Evolutionary conservation across 176 grass and related monocot species (phyloP).

Genomic region (Oryza australiensis): DNA sequence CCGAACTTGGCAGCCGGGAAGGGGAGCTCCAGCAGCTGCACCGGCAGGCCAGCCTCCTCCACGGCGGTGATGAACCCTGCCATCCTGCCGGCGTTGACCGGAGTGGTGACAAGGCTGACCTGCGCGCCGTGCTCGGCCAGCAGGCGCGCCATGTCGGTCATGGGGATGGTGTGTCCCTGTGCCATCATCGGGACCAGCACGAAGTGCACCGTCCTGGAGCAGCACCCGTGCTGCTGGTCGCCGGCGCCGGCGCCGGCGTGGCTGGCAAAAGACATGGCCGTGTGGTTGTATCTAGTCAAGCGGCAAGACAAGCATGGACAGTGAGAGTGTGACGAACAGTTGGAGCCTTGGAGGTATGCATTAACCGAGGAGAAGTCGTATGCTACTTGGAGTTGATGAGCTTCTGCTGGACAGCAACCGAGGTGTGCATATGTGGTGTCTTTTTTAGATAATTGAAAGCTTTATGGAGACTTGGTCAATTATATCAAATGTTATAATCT

Average conservation of each 20-base stretch:
- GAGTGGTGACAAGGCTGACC: conserved; percentile 69
- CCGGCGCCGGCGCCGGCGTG: background rate
- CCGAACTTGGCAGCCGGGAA: conserved; percentile 55
- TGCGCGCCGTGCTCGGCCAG: conserved; percentile 52
- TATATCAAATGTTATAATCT: no score
- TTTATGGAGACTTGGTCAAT: no score
- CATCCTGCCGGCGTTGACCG: conserved; percentile 53
- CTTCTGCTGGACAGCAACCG: no score
- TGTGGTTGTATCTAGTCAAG: no score
- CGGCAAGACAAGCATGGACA: no score
- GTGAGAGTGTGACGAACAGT: no score
- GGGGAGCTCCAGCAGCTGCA: conserved; percentile 47
- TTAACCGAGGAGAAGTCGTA: no score
- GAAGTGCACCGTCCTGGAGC: conserved; percentile 31
- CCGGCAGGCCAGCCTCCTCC: conserved; percentile 8
- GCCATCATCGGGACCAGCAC: conserved; percentile 60
- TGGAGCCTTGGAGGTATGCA: no score
- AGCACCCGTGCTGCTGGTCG: background rate
- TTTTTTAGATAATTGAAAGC: no score
- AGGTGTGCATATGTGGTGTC: no score
- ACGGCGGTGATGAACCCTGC: conserved; percentile 3
- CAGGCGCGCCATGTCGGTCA: conserved; percentile 65
- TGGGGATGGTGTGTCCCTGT: conserved; percentile 71
- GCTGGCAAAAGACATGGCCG: no score
- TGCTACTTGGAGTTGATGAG: no score